phyloP scores from a whole-genome alignment of 2,329 filamentous ascomycete genomes.

The Balansia obtecta region DNA sequence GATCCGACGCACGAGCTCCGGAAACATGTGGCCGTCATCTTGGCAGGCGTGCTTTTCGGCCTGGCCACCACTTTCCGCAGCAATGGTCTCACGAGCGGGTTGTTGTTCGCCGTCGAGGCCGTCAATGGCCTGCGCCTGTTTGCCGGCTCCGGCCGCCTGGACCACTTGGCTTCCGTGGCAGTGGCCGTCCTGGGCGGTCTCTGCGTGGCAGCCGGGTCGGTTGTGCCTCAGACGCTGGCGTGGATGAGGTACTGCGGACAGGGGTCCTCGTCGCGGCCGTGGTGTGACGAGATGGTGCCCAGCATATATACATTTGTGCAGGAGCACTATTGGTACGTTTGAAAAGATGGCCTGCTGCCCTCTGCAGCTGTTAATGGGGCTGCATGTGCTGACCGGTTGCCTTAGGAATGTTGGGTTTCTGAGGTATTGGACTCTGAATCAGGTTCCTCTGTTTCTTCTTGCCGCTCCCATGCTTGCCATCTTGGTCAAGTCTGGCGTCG shows the following conservation, averaged over 20 bases:
- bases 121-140: slow-evolving; percentile 24
- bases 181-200: slow-evolving; percentile 54
- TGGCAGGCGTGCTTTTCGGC: slow-evolving; percentile 58
- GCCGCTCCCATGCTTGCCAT: slow-evolving; percentile 66
- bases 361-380: background rate
- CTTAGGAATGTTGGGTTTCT: slow-evolving; percentile 77
- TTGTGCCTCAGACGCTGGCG: slow-evolving; percentile 62
- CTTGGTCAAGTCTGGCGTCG: slow-evolving; percentile 43
- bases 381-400: background rate
- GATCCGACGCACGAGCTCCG: slow-evolving; percentile 10
- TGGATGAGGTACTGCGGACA: slow-evolving; percentile 56
- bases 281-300: slow-evolving; percentile 63
- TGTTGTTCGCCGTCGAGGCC: slow-evolving; percentile 57
- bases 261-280: slow-evolving; percentile 38
- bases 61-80: slow-evolving; percentile 63
- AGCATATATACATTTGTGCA: slow-evolving; percentile 92
- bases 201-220: slow-evolving; percentile 52
- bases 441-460: slow-evolving; percentile 77
- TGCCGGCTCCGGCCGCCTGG: slow-evolving; percentile 15
- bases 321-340: slow-evolving; percentile 69
- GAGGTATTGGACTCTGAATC: slow-evolving; percentile 78
- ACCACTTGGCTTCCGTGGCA: slow-evolving; percentile 37
- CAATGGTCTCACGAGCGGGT: slow-evolving; percentile 76
- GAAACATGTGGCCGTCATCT: slow-evolving; percentile 41
- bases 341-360: background rate